Evolutionary conservation across 1,139 yeast genomes (phyloP).

Genomic region (Yarrowia galli): DNA sequence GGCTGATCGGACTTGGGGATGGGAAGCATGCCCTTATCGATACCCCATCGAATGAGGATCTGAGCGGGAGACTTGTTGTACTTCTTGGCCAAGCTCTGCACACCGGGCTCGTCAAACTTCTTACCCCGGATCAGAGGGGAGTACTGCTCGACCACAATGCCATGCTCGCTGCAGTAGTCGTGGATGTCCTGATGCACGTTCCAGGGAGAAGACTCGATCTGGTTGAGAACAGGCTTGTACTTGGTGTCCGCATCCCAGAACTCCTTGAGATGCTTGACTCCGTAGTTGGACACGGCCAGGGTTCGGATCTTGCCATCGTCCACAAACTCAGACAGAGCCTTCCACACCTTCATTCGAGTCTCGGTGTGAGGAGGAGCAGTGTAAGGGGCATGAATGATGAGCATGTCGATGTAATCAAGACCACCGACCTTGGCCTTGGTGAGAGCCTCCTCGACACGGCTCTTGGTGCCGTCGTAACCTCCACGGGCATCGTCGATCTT

Average conservation of each 20-base stretch:
- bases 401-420: slow-evolving; percentile 58
- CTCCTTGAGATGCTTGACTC: slow-evolving; percentile 54
- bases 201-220: slow-evolving; percentile 67
- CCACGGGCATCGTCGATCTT: slow-evolving; percentile 67
- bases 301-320: slow-evolving; percentile 50
- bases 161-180: slow-evolving; percentile 59
- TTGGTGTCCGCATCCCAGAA: slow-evolving; percentile 43
- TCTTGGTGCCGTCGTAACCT: slow-evolving; percentile 63
- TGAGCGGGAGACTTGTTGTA: slow-evolving; percentile 55
- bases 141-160: slow-evolving; percentile 69
- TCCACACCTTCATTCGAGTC: slow-evolving; percentile 54
- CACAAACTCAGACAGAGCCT: slow-evolving; percentile 56
- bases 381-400: slow-evolving; percentile 54
- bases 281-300: slow-evolving; percentile 58
- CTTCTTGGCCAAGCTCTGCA: slow-evolving; percentile 54
- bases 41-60: slow-evolving; percentile 56
- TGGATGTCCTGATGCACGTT: slow-evolving; percentile 62
- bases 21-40: slow-evolving; percentile 60
- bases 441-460: slow-evolving; percentile 54
- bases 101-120: slow-evolving; percentile 60
- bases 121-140: slow-evolving; percentile 73
- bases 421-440: slow-evolving; percentile 59
- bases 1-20: slow-evolving; percentile 71
- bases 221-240: slow-evolving; percentile 59
- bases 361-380: slow-evolving; percentile 45